Conservation (phyloP, 805 yeast species). For the Candida fluviatilis region DNA sequence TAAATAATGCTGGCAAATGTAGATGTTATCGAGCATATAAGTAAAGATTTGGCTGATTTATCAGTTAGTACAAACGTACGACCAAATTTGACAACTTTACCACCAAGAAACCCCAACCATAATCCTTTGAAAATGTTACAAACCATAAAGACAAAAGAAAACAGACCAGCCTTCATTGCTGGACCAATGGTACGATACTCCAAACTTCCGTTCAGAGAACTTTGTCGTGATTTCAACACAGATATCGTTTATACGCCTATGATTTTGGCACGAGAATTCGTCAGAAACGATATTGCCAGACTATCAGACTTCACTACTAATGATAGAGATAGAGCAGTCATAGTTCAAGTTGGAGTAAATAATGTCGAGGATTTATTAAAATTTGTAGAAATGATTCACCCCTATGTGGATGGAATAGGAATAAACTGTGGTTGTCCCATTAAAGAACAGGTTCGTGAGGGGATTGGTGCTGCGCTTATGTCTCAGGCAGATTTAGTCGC, state of each 20-base stretch:
- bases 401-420: slow-evolving; percentile 90
- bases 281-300: slow-evolving; percentile 76
- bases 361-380: slow-evolving; percentile 76
- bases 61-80: background rate
- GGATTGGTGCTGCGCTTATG: slow-evolving; percentile 96
- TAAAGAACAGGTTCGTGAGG: slow-evolving; percentile 89
- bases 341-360: slow-evolving; percentile 89
- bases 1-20: background rate
- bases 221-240: slow-evolving; percentile 62
- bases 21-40: background rate
- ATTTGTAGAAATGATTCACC: slow-evolving; percentile 84
- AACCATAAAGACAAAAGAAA: slow-evolving; percentile 16
- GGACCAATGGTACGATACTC: slow-evolving; percentile 99
- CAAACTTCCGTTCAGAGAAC: slow-evolving; percentile 84
- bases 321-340: slow-evolving; percentile 59
- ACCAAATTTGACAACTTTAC: slow-evolving; percentile 5
- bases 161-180: slow-evolving; percentile 37
- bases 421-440: slow-evolving; percentile 98
- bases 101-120: slow-evolving; percentile 18
- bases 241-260: slow-evolving; percentile 93
- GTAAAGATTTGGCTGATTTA: background rate
- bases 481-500: slow-evolving; percentile 75
- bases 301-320: slow-evolving; percentile 83
- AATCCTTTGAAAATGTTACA: slow-evolving; percentile 33
- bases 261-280: slow-evolving; percentile 95